Evolutionary conservation across 116 monocot species (phyloP).

Genomic region (Cymodocea nodosa): DNA sequence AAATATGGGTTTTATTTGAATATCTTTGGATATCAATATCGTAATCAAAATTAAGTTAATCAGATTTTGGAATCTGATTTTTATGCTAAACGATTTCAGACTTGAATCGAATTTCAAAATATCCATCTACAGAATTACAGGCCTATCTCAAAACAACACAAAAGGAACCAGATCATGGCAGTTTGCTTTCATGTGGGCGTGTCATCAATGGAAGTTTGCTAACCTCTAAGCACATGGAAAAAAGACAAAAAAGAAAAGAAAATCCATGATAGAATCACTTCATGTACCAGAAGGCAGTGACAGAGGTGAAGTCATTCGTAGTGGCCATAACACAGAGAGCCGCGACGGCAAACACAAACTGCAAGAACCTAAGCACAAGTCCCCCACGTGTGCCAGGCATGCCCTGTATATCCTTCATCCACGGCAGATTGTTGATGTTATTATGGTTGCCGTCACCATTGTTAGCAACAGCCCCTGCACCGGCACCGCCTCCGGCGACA

Average conservation of each 20-base stretch:
- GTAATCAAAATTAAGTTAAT: too few species aligned
- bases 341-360: slow-evolving; percentile 53
- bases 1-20: too few species aligned
- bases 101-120: too few species aligned
- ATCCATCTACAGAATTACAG: too few species aligned
- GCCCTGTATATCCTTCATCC: slow-evolving; percentile 87
- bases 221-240: too few species aligned
- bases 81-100: too few species aligned
- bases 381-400: slow-evolving; percentile 78
- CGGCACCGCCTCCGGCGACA: background rate
- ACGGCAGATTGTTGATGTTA: slow-evolving; percentile 14
- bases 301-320: slow-evolving; percentile 75
- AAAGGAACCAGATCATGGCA: too few species aligned
- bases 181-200: too few species aligned
- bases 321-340: slow-evolving; percentile 67
- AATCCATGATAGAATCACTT: background rate
- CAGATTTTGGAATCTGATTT: too few species aligned
- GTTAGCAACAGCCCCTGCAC: background rate
- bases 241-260: background rate
- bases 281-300: slow-evolving; percentile 72
- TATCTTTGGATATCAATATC: too few species aligned
- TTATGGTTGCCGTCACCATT: background rate
- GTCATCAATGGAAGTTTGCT: too few species aligned
- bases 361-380: slow-evolving; percentile 47
- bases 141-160: too few species aligned